phyloP scores from a whole-genome alignment of 129 eudicot species.

The Lactuca saligna region DNA sequence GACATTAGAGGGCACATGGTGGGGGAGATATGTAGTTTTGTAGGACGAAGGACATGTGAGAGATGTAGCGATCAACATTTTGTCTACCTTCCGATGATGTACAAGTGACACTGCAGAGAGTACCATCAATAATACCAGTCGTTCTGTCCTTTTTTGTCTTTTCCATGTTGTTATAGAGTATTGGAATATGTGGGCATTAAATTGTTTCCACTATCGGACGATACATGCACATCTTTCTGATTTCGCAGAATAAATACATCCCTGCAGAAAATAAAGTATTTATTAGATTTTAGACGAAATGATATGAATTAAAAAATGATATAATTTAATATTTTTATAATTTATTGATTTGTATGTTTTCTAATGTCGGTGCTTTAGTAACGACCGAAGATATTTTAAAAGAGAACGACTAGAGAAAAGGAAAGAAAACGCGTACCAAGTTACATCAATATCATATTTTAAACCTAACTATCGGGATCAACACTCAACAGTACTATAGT shows the following conservation, averaged over 20 bases:
- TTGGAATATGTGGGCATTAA: conserved; percentile 29
- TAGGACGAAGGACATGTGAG: conserved; percentile 32
- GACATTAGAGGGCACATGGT: conserved; percentile 37
- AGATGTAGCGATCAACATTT: conserved; percentile 44
- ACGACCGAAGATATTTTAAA: background rate
- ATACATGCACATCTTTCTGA: conserved; percentile 21
- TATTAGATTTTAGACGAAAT: background rate
- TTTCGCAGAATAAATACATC: conserved; percentile 11
- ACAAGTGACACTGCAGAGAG: conserved; percentile 32
- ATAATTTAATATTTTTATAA: too few relatives aligned
- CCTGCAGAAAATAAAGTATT: background rate
- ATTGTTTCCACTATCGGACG: conserved; percentile 25
- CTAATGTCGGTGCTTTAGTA: background rate
- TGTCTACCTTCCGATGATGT: conserved; percentile 28
- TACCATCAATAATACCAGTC: conserved; percentile 28
- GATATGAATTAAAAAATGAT: too few relatives aligned
- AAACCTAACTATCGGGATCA: background rate
- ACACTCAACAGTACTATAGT: too few relatives aligned
- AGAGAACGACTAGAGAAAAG: background rate
- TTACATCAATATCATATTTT: background rate
- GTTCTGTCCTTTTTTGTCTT: conserved; percentile 27
- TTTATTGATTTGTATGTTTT: background rate
- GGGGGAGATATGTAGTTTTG: conserved; percentile 29
- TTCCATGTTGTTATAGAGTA: background rate
- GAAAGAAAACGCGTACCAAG: background rate